Conservation (phyloP, 225 moss, liverwort and hornwort genomes). For the Physcomitrium patens region DNA sequence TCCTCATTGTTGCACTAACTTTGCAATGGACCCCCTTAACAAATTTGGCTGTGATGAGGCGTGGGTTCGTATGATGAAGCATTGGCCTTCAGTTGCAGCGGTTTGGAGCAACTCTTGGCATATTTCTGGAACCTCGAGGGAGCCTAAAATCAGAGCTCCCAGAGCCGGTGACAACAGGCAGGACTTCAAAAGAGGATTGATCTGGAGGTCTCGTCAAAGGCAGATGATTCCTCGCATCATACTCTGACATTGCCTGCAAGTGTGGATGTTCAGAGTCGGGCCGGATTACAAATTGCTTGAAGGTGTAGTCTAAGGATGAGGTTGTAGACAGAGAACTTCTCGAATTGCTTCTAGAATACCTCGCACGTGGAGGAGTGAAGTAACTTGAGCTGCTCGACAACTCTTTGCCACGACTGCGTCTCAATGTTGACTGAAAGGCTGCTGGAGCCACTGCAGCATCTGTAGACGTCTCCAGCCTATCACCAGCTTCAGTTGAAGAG, state of each 20-base stretch:
- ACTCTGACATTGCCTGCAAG: slow-evolving; percentile 32
- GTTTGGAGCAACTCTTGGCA: not conserved
- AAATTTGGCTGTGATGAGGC: not conserved
- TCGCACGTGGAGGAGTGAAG: slow-evolving; percentile 7
- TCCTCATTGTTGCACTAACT: not conserved
- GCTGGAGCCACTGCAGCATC: not conserved
- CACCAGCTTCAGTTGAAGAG: not conserved
- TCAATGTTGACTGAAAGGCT: slow-evolving; percentile 11
- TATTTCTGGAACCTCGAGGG: not conserved
- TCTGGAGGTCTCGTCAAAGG: slow-evolving; percentile 44
- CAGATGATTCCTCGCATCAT: slow-evolving; percentile 6
- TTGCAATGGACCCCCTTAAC: not conserved
- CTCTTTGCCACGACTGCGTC: slow-evolving; percentile 27
- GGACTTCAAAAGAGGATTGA: slow-evolving; percentile 37
- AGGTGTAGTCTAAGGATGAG: slow-evolving; percentile 23
- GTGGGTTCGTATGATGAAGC: not conserved
- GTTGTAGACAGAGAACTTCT: slow-evolving; percentile 17
- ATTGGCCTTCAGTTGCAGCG: not conserved
- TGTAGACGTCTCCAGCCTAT: not conserved
- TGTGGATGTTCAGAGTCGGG: slow-evolving; percentile 26
- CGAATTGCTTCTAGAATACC: slow-evolving; percentile 32
- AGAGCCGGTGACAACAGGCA: slow-evolving; percentile 36
- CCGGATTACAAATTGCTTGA: slow-evolving; percentile 29
- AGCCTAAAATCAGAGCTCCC: not conserved
- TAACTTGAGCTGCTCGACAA: slow-evolving; percentile 23